Conservation (phyloP, 495 filamentous ascomycete species). For the Apodospora peruviana region DNA sequence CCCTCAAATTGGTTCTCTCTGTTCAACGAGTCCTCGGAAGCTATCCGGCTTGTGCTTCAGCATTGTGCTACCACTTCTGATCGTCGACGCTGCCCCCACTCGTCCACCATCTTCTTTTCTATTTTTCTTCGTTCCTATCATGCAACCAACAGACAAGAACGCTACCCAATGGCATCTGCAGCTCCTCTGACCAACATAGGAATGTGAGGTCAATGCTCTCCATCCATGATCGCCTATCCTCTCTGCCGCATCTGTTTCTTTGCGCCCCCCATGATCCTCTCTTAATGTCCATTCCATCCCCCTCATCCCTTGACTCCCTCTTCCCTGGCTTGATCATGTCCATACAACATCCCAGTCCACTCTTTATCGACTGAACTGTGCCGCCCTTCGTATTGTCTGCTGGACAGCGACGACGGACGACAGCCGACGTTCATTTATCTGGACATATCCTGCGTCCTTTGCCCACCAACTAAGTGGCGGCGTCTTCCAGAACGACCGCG, state of each 20-base stretch:
- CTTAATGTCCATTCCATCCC: conserved; percentile 4
- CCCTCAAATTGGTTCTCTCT: background rate
- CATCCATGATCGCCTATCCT: background rate
- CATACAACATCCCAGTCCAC: conserved; percentile 5
- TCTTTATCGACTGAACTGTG: conserved; percentile 1
- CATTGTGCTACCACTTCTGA: background rate
- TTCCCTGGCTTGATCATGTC: background rate
- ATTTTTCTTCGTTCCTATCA: conserved; percentile 1
- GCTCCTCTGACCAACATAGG: conserved; percentile 8
- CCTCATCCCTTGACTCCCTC: conserved; percentile 2
- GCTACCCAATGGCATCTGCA: conserved; percentile 1
- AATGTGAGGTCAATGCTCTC: conserved; percentile 15
- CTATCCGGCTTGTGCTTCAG: background rate
- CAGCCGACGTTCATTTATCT: conserved; percentile 10
- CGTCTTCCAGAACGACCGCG: too few species aligned
- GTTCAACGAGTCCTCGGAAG: too few species aligned
- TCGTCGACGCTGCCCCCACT: background rate
- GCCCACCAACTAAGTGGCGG: background rate
- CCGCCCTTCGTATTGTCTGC: conserved; percentile 20
- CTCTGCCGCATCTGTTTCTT: conserved; percentile 1
- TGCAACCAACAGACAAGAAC: background rate
- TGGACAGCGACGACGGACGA: conserved; percentile 27
- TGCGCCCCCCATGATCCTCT: conserved; percentile 1
- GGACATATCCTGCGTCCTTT: background rate
- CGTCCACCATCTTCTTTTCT: background rate